Evolutionary conservation across 345 rosid species (phyloP).

Genomic region (Eucalyptus virginea): DNA sequence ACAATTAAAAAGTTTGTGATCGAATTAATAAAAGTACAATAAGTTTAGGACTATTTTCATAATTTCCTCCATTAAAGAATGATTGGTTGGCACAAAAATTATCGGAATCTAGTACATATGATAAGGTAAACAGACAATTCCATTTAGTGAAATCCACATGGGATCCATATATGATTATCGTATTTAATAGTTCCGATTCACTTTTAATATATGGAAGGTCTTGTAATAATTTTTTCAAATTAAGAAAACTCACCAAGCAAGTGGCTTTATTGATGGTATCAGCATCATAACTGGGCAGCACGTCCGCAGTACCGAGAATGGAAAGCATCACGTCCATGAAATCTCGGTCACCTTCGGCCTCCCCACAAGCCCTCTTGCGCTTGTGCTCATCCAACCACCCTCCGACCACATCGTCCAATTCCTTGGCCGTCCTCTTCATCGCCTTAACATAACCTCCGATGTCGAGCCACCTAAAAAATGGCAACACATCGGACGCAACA

Average conservation of each 20-base stretch:
- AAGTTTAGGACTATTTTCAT: not conserved
- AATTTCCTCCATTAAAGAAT: too few species aligned
- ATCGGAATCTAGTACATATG: not conserved
- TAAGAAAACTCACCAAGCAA: conserved; percentile 25
- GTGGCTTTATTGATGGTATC: conserved; percentile 47
- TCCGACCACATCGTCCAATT: conserved; percentile 19
- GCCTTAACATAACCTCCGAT: conserved; percentile 38
- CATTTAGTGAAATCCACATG: not conserved
- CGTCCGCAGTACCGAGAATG: conserved; percentile 14
- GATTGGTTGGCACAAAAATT: too few species aligned
- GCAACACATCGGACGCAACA: conserved; percentile 49
- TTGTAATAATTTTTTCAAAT: not conserved
- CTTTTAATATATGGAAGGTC: not conserved
- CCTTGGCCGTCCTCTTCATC: conserved; percentile 49
- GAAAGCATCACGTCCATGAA: conserved; percentile 52
- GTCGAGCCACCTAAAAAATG: conserved; percentile 47
- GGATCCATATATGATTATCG: too few species aligned
- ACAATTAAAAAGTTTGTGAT: not conserved
- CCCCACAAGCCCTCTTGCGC: conserved; percentile 2
- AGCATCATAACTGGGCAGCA: conserved; percentile 17
- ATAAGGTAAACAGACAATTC: not conserved
- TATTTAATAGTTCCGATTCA: not conserved
- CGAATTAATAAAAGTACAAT: fast-evolving
- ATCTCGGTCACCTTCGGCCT: conserved; percentile 2
- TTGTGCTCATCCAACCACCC: conserved; percentile 34